Evolutionary conservation across 495 filamentous ascomycete species (phyloP), one percentile per base, ranked within the genome.

Genomic region (Astrothelium macrocarpum): DNA sequence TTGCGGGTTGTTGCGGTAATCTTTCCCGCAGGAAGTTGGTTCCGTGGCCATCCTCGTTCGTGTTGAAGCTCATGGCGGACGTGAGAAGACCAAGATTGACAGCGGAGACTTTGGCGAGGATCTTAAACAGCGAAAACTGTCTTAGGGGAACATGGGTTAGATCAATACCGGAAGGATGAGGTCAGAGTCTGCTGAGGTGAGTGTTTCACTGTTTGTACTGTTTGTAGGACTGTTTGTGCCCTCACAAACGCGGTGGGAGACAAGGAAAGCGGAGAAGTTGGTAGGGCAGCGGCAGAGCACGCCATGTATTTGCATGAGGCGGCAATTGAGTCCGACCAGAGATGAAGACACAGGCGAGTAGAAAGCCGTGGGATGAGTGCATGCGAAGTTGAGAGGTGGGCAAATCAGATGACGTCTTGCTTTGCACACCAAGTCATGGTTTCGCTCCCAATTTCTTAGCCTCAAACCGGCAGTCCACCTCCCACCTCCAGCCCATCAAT

Each of bases 1-100:
- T 42, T 20, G 65, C 66, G 12, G 70, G 68, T 32, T 66, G 60
- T 59, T 68, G 63, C 12, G 70, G 66, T 1, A 72, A 62, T 32
- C 68, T 60, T 59, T 72, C 68, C 16, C 68, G 68, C 7, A 72
- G 66, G 32, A 29, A 56, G 29, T 56, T 56, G 25, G 49, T 10
- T 26, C 49, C 49, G 29, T 56, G 49, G 49, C 49, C 16, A 29
- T 26, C 20, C 9, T 56, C 49, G 25, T 16, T 29, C 25, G 49
- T 26, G 9, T 11, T 29, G 16, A 25, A 56, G 25, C 49, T 56
- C 49, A 56, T 56, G 49, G 16, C 25, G 49, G 29, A 16, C 7
- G 25, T 10, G 49, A 29, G 49, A 25, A 11, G 9, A 11, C 10
- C 12, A 29, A 56, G 49, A 9, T 29, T 25, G 23, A n/a, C 16